These are phyloP conservation scores for Quercus variabilis DNA, from an alignment of 306 rosid genomes.

Conservation along the genomic window DNA sequence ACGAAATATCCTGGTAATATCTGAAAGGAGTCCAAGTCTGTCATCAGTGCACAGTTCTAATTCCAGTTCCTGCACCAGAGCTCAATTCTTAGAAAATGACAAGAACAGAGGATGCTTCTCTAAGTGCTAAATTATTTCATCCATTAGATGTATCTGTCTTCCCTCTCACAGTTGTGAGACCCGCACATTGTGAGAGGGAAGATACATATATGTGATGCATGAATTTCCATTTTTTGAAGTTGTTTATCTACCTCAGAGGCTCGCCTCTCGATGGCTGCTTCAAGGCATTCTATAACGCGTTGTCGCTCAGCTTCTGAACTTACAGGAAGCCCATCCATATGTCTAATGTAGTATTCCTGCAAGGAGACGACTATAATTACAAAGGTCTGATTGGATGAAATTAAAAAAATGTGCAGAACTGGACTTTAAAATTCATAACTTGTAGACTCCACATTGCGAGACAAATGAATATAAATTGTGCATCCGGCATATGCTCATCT, in stretches of 20 bases:
- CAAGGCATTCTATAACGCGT: slow-evolving; percentile 77
- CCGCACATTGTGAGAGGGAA: too few relatives aligned
- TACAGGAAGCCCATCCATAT: slow-evolving; percentile 83
- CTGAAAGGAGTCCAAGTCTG: slow-evolving; percentile 81
- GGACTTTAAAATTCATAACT: not conserved
- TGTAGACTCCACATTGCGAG: too few relatives aligned
- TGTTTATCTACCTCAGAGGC: slow-evolving; percentile 59
- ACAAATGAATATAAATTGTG: too few relatives aligned
- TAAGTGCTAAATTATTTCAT: not conserved
- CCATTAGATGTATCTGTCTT: too few relatives aligned
- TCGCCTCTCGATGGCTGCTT: slow-evolving; percentile 94
- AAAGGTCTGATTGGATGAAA: not conserved
- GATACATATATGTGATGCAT: too few relatives aligned
- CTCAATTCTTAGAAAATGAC: slow-evolving; percentile 14
- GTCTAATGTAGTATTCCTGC: slow-evolving; percentile 88
- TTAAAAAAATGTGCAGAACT: not conserved
- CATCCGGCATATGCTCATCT: too few relatives aligned
- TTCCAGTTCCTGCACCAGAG: slow-evolving; percentile 71
- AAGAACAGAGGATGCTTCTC: not conserved
- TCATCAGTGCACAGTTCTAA: slow-evolving; percentile 79
- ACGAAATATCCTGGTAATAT: slow-evolving; percentile 85
- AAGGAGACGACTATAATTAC: not conserved
- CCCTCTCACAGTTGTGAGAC: too few relatives aligned
- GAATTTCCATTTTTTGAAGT: too few relatives aligned
- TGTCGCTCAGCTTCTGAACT: slow-evolving; percentile 89